Base-by-base conservation (phyloP, 306 rosid genomes). In the Fragaria nilgerrensis region DNA sequence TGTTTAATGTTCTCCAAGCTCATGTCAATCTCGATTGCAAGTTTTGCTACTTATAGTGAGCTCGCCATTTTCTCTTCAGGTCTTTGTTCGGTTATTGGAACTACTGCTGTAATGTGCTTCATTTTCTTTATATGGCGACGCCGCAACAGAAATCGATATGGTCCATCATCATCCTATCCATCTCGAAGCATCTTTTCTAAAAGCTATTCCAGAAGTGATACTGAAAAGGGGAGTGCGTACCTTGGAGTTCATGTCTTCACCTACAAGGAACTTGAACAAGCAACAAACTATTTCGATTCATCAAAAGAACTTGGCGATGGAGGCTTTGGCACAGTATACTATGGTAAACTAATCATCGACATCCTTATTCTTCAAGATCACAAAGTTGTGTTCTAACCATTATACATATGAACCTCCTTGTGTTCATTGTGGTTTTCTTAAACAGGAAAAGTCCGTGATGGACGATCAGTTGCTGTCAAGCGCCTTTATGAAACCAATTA, bases 251-350 rank as follows among this genome's bases (percentile, higher is more conserved):
- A 77, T 29, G 44, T 86, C 52, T 93, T 93, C 78, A 53, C 85
- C 53, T 91, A 89, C 62, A 78, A 32, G 12, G 98, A 93, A 72
- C 94, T 93, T 68, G 87, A 81, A 80, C 89, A 85, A 76, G 98
- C 96, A 72, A 93, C 95, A 11, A 79, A 86, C 74, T 7, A 72
- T 59, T 93, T 93, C 11, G 92, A 90, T 64, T 48, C 90, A 16
- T 45, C 85, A 3, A 88, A 58, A 84, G 92, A 88, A 84, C 87
- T 93, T 23, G 97, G 98, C 53, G 97, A 93, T 82, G 98, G 98
- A 23, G 96, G 97, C 20, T 93, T 86, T 72, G 97, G 98, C 66
- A 86, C 93, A 7, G 98, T 93, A 1, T 91, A 93, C 84, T 85
- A 41, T 75, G 98, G 98, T 93, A 87, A 77, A 73, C 34, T 13